Conservation (phyloP, 1,139 yeast species). For the Sugiyamaella castrensis region DNA sequence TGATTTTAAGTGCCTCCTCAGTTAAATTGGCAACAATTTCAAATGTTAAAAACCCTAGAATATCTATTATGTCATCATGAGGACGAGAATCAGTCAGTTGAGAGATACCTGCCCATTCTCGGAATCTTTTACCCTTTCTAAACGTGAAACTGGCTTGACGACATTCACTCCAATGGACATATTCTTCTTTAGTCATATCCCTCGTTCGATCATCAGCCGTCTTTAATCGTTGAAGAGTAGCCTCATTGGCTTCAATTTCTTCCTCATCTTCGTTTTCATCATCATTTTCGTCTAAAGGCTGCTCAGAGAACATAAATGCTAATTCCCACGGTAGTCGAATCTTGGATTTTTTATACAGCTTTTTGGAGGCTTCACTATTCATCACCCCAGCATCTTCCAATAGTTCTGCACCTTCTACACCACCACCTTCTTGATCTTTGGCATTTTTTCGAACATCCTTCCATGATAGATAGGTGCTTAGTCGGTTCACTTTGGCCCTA, state of each 20-base stretch:
- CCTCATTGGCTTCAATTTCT: constrained; percentile 84
- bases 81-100: constrained; percentile 87
- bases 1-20: constrained; percentile 83
- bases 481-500: constrained; percentile 86
- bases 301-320: constrained; percentile 89
- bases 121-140: constrained; percentile 83
- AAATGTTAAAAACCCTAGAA: constrained; percentile 89
- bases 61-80: constrained; percentile 94
- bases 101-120: constrained; percentile 94
- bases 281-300: constrained; percentile 76
- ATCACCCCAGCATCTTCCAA: constrained; percentile 45
- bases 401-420: constrained; percentile 58
- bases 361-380: constrained; percentile 47
- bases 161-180: constrained; percentile 98
- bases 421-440: constrained; percentile 88
- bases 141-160: constrained; percentile 96
- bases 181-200: constrained; percentile 94
- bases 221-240: constrained; percentile 81
- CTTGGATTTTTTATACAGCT: constrained; percentile 71
- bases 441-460: constrained; percentile 97
- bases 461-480: constrained; percentile 92
- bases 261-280: constrained; percentile 76
- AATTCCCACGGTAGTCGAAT: constrained; percentile 94
- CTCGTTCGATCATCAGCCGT: constrained; percentile 92
- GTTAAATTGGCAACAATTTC: constrained; percentile 95